phyloP scores from a whole-genome alignment of 2,329 filamentous ascomycete species.

The Aureobasidium subglaciale region DNA sequence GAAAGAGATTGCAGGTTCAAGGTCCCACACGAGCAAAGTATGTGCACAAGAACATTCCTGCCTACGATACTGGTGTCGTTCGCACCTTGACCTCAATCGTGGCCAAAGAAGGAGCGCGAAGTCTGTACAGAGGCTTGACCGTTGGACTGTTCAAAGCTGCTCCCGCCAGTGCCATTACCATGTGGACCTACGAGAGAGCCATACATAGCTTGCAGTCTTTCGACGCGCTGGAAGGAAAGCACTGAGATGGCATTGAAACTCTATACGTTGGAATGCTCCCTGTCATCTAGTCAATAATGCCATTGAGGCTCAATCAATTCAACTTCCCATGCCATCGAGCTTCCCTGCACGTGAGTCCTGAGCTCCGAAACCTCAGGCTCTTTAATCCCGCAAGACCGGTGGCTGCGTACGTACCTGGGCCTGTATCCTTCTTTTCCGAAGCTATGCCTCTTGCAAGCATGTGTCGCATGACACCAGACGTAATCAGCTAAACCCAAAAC shows the following conservation, averaged over 20 bases:
- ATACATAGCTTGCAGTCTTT: constrained; percentile 42
- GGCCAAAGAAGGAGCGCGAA: constrained; percentile 64
- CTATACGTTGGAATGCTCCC: no score
- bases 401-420: not conserved
- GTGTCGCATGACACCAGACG: constrained; percentile 13
- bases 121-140: constrained; percentile 72
- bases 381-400: constrained; percentile 2
- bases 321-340: not conserved
- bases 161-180: constrained; percentile 78
- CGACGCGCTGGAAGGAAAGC: not conserved
- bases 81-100: constrained; percentile 63
- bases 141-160: constrained; percentile 90
- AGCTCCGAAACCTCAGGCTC: not conserved
- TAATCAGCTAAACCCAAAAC: constrained; percentile 9
- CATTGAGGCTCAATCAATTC: no score
- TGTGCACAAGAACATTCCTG: constrained; percentile 79
- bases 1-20: constrained; percentile 92
- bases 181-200: constrained; percentile 86
- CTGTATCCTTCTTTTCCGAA: not conserved
- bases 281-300: no score
- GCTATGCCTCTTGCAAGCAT: not conserved
- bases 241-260: not conserved
- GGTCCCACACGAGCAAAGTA: constrained; percentile 76
- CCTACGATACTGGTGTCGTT: constrained; percentile 62
- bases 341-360: not conserved